A percentile compares a stretch with the other conserved stretches of the same genome.
phyloP scores from a whole-genome alignment of 169 alveolate genomes.

The Cryptosporidium xiaoi region DNA sequence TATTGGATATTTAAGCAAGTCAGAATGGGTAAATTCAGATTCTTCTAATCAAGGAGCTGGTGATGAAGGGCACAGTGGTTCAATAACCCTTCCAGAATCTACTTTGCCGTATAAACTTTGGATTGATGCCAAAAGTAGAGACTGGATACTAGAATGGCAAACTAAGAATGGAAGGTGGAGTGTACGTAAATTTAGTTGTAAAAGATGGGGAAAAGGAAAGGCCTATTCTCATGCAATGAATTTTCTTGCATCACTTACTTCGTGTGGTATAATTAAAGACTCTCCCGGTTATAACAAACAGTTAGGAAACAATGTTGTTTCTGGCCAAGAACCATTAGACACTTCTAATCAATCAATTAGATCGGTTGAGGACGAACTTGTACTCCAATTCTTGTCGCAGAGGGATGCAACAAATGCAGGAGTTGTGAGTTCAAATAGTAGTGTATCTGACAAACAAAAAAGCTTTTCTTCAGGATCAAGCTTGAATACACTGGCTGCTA shows the following conservation, averaged over 20 bases:
- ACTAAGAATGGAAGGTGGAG: slow-evolving; percentile 73
- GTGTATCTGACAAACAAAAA: slow-evolving; percentile 11
- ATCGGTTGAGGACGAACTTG: slow-evolving; percentile 66
- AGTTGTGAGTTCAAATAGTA: not conserved
- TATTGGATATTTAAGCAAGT: too few relatives aligned
- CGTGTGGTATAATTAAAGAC: slow-evolving; percentile 52
- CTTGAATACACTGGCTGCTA: slow-evolving; percentile 62
- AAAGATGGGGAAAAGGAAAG: slow-evolving; percentile 74
- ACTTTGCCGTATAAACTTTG: slow-evolving; percentile 61
- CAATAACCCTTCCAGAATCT: slow-evolving; percentile 32
- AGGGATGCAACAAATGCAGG: slow-evolving; percentile 27
- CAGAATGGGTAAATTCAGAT: too few relatives aligned
- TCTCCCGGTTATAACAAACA: slow-evolving; percentile 2
- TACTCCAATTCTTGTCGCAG: slow-evolving; percentile 51
- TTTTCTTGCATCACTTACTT: slow-evolving; percentile 57
- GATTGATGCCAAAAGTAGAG: slow-evolving; percentile 74
- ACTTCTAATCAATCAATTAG: slow-evolving; percentile 1
- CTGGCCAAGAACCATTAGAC: not conserved
- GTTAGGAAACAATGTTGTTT: not conserved
- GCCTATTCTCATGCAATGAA: slow-evolving; percentile 75
- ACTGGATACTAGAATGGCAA: slow-evolving; percentile 74
- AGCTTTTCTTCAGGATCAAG: slow-evolving; percentile 30
- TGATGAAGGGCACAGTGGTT: slow-evolving; percentile 23
- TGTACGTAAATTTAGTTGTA: slow-evolving; percentile 66
- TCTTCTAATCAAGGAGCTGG: not conserved